Percentiles rank a stretch among this genome's conserved stretches.
These are phyloP conservation scores for Aspergillus cejpii DNA, from an alignment of 2,329 filamentous ascomycete species.

Conservation along the genomic window DNA sequence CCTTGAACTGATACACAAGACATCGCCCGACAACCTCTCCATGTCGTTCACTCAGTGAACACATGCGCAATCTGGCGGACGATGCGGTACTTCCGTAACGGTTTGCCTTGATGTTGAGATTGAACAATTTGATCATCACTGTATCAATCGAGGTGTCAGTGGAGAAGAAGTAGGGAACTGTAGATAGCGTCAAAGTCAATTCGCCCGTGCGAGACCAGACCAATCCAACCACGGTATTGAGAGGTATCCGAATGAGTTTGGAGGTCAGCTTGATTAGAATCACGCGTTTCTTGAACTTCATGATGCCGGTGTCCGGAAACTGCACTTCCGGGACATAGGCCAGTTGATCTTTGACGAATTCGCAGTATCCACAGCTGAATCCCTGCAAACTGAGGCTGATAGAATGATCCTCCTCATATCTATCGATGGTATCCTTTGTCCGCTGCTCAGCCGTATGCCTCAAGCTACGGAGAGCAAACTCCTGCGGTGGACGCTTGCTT, in stretches of 20 bases:
- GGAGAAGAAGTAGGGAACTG: constrained; percentile 48
- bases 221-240: constrained; percentile 46
- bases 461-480: constrained; percentile 34
- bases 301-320: constrained; percentile 8
- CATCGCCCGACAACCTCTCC: constrained; percentile 10
- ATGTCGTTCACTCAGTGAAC: constrained; percentile 6
- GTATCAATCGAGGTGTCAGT: not conserved
- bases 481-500: constrained; percentile 36
- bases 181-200: constrained; percentile 47
- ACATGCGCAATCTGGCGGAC: constrained; percentile 4
- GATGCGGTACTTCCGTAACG: not conserved
- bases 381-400: constrained; percentile 6
- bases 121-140: not conserved
- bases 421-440: constrained; percentile 5
- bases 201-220: constrained; percentile 35
- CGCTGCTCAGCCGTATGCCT: constrained; percentile 26
- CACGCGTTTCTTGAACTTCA: constrained; percentile 40
- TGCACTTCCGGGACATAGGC: constrained; percentile 35
- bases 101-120: not conserved
- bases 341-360: constrained; percentile 35
- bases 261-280: constrained; percentile 38
- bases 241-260: constrained; percentile 44
- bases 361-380: constrained; percentile 45
- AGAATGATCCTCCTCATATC: constrained; percentile 13
- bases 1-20: constrained; percentile 45